Conservation (phyloP, 352 stramenopile genomes). For the Phytophthora hibernalis region DNA sequence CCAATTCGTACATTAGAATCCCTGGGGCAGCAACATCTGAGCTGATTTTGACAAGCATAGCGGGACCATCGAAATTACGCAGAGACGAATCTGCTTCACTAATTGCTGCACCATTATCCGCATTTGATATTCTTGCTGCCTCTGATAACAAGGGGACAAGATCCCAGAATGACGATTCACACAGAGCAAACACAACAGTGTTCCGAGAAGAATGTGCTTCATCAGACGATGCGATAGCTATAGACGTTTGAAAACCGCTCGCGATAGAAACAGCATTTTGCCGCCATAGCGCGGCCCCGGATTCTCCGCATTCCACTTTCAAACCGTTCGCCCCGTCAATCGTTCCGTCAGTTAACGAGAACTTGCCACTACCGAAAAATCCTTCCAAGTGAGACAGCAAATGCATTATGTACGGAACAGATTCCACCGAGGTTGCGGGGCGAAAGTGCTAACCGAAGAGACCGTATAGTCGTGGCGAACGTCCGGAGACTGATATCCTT, state of each 20-base stretch:
- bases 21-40: slow-evolving; percentile 27
- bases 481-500: slow-evolving; percentile 46
- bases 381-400: slow-evolving; percentile 46
- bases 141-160: slow-evolving; percentile 61
- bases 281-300: slow-evolving; percentile 62
- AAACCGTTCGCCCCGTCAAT: slow-evolving; percentile 28
- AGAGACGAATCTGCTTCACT: slow-evolving; percentile 14
- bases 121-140: slow-evolving; percentile 44
- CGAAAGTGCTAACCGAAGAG: slow-evolving; percentile 37
- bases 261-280: slow-evolving; percentile 47
- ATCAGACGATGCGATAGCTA: slow-evolving; percentile 42
- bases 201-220: slow-evolving; percentile 24
- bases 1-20: slow-evolving; percentile 46
- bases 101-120: neutral
- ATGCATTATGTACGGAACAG: slow-evolving; percentile 51
- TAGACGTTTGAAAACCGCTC: slow-evolving; percentile 56
- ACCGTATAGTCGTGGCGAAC: slow-evolving; percentile 27
- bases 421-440: slow-evolving; percentile 26
- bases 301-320: slow-evolving; percentile 31
- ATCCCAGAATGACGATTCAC: slow-evolving; percentile 78
- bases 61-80: slow-evolving; percentile 36
- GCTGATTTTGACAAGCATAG: slow-evolving; percentile 53
- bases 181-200: slow-evolving; percentile 65
- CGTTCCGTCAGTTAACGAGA: slow-evolving; percentile 43
- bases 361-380: slow-evolving; percentile 52